phyloP scores from a whole-genome alignment of 1,139 yeast species.

The Zygoascus meyerae region DNA sequence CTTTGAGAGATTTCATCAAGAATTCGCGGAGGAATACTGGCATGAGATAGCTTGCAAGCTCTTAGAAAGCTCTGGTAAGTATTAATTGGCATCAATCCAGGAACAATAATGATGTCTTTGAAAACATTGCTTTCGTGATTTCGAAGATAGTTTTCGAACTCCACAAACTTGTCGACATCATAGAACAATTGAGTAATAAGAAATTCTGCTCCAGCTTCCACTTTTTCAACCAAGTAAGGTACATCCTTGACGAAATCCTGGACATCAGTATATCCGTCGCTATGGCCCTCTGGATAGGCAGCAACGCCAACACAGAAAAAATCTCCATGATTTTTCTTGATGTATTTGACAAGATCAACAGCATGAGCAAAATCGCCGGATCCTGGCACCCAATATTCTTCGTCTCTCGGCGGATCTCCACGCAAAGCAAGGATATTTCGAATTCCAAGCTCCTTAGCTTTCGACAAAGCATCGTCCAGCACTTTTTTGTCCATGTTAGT shows the following conservation, averaged over 20 bases:
- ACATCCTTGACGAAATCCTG: constrained; percentile 64
- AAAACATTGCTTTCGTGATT: constrained; percentile 42
- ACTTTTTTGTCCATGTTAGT: constrained; percentile 78
- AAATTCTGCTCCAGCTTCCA: constrained; percentile 93
- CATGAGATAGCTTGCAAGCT: constrained; percentile 86
- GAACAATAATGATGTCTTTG: constrained; percentile 57
- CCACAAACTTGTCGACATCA: constrained; percentile 52
- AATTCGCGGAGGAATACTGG: constrained; percentile 62
- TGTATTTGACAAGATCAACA: constrained; percentile 75
- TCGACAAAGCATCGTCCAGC: constrained; percentile 69
- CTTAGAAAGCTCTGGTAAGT: constrained; percentile 80
- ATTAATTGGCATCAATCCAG: constrained; percentile 96
- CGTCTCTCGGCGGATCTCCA: constrained; percentile 93
- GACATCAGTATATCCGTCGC: constrained; percentile 56
- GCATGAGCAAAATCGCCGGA: constrained; percentile 61
- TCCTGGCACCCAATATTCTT: constrained; percentile 53
- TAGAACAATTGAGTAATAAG: constrained; percentile 84
- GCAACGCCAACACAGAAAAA: constrained; percentile 87
- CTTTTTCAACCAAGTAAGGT: constrained; percentile 72
- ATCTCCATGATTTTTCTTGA: constrained; percentile 61
- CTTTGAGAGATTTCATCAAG: constrained; percentile 49
- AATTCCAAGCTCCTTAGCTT: constrained; percentile 73
- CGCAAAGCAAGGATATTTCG: constrained; percentile 84
- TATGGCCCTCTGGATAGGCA: constrained; percentile 96
- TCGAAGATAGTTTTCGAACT: constrained; percentile 44